phyloP scores from a whole-genome alignment of 176 grass and related monocot genomes.

The Miscanthus lutarioriparius region DNA sequence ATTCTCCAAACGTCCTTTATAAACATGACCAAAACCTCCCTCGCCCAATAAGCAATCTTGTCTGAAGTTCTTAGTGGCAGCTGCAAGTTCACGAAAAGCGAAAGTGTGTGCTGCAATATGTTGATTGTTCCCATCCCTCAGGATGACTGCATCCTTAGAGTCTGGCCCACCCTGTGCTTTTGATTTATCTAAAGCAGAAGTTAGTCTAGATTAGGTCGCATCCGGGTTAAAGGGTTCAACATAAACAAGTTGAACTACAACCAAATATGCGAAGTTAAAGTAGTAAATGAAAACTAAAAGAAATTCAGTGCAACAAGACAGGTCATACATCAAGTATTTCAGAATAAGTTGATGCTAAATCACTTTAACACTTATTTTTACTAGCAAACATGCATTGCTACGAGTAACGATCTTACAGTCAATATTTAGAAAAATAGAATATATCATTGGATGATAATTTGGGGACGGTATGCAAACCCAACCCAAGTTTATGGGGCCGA shows the following conservation, averaged over 20 bases:
- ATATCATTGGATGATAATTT: not conserved
- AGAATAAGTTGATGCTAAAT: not conserved
- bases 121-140: constrained; percentile 60
- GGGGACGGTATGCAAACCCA: not conserved
- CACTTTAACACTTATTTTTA: not conserved
- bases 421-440: not conserved
- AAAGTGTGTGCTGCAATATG: constrained; percentile 91
- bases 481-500: not conserved
- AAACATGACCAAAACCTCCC: constrained; percentile 84
- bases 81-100: constrained; percentile 82
- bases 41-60: constrained; percentile 88
- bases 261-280: not conserved
- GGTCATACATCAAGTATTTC: not conserved
- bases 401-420: not conserved
- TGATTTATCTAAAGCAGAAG: constrained; percentile 67
- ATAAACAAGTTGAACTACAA: constrained; percentile 12
- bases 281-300: constrained; percentile 20
- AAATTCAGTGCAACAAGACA: not conserved
- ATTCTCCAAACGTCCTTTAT: constrained; percentile 84
- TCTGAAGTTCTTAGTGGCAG: constrained; percentile 78
- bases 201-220: constrained; percentile 34
- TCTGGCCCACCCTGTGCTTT: constrained; percentile 57
- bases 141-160: constrained; percentile 59
- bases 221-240: constrained; percentile 24
- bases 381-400: not conserved